These are phyloP conservation scores for Cryptococcus hybrid DNA, from an alignment of 1,284 basidiomycete species.

Conservation along the genomic window DNA sequence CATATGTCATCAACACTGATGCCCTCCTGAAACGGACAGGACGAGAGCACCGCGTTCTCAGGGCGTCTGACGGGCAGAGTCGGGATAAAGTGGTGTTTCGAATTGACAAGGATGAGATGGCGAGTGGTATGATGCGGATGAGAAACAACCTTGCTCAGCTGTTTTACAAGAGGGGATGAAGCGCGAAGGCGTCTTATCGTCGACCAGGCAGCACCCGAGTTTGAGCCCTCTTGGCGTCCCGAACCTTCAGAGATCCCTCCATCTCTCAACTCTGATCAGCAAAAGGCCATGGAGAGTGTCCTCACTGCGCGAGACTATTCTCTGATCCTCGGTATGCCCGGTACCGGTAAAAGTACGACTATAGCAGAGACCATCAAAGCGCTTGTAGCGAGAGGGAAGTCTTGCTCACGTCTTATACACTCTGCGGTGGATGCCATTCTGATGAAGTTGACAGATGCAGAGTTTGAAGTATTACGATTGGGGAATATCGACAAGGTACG, in stretches of 20 bases:
- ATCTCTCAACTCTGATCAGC: constrained; percentile 72
- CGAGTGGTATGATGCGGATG: constrained; percentile 79
- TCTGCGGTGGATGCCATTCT: constrained; percentile 49
- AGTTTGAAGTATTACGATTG: constrained; percentile 72
- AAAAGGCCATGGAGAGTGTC: constrained; percentile 68
- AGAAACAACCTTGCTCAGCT: constrained; percentile 86
- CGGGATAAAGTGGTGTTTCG: constrained; percentile 62
- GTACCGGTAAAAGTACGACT: constrained; percentile 96
- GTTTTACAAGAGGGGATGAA: constrained; percentile 71
- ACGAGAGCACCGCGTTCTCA: constrained; percentile 13
- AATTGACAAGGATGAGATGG: constrained; percentile 91
- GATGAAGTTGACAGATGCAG: too few relatives aligned
- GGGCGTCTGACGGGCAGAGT: constrained; percentile 12
- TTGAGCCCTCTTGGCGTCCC: constrained; percentile 51
- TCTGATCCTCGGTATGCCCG: constrained; percentile 93
- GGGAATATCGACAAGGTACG: constrained; percentile 88
- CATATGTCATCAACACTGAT: constrained; percentile 67
- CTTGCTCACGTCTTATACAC: constrained; percentile 84
- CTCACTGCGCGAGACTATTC: constrained; percentile 84
- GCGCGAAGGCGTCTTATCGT: constrained; percentile 70
- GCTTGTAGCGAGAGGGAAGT: constrained; percentile 83
- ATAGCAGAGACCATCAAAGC: constrained; percentile 83
- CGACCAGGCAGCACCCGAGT: constrained; percentile 70
- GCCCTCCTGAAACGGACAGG: constrained; percentile 54
- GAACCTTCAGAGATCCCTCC: constrained; percentile 34